phyloP scores from a whole-genome alignment of 192 early-diverging fungal genomes.

The Borealophlyctis nickersoniae region DNA sequence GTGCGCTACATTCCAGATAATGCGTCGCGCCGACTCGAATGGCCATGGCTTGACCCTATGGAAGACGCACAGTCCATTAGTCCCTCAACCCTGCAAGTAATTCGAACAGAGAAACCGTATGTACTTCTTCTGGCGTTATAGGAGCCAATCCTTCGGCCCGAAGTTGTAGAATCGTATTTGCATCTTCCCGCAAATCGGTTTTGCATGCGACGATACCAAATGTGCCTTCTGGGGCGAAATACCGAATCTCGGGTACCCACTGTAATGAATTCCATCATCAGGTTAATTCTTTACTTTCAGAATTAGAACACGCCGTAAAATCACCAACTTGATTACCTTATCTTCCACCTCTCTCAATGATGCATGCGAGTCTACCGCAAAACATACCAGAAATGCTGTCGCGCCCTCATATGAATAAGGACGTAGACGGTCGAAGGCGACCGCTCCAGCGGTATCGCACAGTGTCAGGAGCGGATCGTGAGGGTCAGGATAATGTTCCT shows the following conservation, averaged over 20 bases:
- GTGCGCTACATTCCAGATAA: conserved; percentile 38
- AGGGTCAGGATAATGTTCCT: background rate
- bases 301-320: background rate
- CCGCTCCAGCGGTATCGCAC: conserved; percentile 22
- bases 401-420: conserved; percentile 25
- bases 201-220: conserved; percentile 17
- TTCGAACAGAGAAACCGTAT: background rate
- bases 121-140: conserved; percentile 6
- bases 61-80: background rate
- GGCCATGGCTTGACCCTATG: conserved; percentile 22
- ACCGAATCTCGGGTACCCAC: conserved; percentile 24
- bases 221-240: conserved; percentile 5
- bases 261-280: background rate
- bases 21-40: conserved; percentile 24
- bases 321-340: conserved; percentile 6
- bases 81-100: too few relatives aligned
- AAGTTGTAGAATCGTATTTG: background rate
- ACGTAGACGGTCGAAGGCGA: conserved; percentile 23
- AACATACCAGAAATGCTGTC: conserved; percentile 20
- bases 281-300: background rate
- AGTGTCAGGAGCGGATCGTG: background rate
- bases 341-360: conserved; percentile 23
- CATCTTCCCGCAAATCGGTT: conserved; percentile 16
- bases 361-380: conserved; percentile 17
- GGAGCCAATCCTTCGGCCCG: background rate